phyloP scores from a whole-genome alignment of 2,329 filamentous ascomycete species.

The Diaporthe vaccinii region DNA sequence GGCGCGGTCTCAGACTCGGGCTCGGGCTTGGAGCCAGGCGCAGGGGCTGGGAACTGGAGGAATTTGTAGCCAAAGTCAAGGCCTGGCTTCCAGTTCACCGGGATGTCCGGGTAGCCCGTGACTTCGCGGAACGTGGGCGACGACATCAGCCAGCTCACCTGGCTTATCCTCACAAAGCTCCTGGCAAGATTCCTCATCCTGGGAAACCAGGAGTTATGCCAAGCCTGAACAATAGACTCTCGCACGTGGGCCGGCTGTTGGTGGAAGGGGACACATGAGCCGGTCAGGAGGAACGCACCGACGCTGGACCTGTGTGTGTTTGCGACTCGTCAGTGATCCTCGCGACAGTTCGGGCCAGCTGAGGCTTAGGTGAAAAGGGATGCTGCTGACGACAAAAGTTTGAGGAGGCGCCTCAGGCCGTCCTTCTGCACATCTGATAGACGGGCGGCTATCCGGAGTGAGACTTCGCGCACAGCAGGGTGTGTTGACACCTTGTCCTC shows the following conservation, averaged over 20 bases:
- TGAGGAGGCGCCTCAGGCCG: constrained; percentile 56
- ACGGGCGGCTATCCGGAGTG: constrained; percentile 58
- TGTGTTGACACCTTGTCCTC: constrained; percentile 64
- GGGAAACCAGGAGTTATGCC: constrained; percentile 70
- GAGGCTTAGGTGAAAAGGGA: not conserved
- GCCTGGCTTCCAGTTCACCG: constrained; percentile 63
- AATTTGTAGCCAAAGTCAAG: constrained; percentile 71
- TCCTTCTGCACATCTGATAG: constrained; percentile 51
- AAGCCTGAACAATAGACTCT: constrained; percentile 72
- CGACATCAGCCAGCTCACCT: constrained; percentile 68
- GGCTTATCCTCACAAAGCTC: constrained; percentile 66
- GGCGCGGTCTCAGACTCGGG: constrained; percentile 47
- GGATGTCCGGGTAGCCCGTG: constrained; percentile 70
- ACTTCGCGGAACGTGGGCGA: constrained; percentile 68
- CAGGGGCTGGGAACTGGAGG: constrained; percentile 66
- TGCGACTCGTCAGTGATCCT: not conserved
- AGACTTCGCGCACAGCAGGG: constrained; percentile 64
- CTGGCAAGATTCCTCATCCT: constrained; percentile 69
- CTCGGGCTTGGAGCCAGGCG: constrained; percentile 41
- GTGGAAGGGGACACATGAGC: constrained; percentile 73
- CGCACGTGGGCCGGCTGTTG: constrained; percentile 72
- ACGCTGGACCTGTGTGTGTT: constrained; percentile 66
- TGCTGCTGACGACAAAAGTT: constrained; percentile 56
- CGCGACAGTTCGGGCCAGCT: too few relatives aligned
- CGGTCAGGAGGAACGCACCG: constrained; percentile 76